Evolutionary conservation across 2,329 filamentous ascomycete species (phyloP).

Genomic region (Teratosphaeria gauchensis): DNA sequence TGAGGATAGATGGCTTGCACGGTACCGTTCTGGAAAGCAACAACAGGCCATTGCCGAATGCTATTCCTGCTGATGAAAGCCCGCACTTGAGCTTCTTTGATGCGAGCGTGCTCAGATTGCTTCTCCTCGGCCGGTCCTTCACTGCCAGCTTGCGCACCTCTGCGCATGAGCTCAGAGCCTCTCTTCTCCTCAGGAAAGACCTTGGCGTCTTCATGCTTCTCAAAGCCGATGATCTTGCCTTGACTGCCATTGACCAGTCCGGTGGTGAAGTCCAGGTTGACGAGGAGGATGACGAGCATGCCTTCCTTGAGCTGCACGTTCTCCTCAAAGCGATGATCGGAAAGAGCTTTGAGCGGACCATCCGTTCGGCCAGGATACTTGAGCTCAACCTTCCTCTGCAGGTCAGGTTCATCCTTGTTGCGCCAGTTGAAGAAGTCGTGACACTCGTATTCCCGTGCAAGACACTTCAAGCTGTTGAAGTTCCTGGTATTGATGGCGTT

Average conservation of each 20-base stretch:
- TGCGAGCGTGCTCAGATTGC: background rate
- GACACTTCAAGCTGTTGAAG: constrained; percentile 12
- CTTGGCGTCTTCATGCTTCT: constrained; percentile 7
- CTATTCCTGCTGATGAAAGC: constrained; percentile 28
- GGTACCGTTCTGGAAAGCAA: constrained; percentile 44
- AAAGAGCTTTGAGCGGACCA: constrained; percentile 14
- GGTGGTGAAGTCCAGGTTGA: constrained; percentile 36
- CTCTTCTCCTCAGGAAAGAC: constrained; percentile 3
- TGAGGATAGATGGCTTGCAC: constrained; percentile 41
- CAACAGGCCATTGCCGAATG: constrained; percentile 38
- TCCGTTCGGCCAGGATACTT: constrained; percentile 6
- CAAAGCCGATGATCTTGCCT: constrained; percentile 35
- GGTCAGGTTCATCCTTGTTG: constrained; percentile 10
- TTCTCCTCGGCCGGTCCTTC: background rate
- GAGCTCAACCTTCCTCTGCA: constrained; percentile 3
- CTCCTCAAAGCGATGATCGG: constrained; percentile 36
- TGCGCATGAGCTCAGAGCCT: constrained; percentile 4
- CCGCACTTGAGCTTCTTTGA: constrained; percentile 18
- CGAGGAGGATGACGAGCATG: constrained; percentile 45
- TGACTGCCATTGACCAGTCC: constrained; percentile 42
- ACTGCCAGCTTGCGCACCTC: background rate
- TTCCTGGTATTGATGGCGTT: constrained; percentile 1
- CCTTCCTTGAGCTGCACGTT: constrained; percentile 39
- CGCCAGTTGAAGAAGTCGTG: constrained; percentile 21
- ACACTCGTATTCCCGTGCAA: constrained; percentile 5